Percentiles rank a stretch among this genome's conserved stretches.
phyloP scores from a whole-genome alignment of 768 basidiomycete genomes.

The Lactifluus subvellereus region DNA sequence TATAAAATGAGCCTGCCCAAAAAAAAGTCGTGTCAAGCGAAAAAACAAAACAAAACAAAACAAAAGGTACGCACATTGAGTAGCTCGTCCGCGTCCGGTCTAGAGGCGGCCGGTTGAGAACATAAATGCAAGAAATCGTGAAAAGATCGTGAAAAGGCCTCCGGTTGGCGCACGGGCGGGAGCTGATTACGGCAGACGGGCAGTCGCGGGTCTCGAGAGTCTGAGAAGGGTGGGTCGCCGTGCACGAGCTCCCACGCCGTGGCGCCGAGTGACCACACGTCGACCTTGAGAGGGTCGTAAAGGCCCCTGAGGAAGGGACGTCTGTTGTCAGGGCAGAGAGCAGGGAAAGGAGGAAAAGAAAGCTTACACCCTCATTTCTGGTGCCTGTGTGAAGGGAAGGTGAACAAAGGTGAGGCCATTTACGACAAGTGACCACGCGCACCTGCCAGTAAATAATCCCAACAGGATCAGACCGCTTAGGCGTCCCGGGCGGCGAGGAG shows the following conservation, averaged over 20 bases:
- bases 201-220: constrained; percentile 19
- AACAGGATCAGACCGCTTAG: constrained; percentile 50
- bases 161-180: constrained; percentile 21
- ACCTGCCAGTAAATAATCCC: constrained; percentile 83
- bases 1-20: constrained; percentile 17
- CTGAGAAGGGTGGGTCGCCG: constrained; percentile 20
- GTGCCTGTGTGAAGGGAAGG: constrained; percentile 39
- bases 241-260: constrained; percentile 24
- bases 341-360: too few species aligned
- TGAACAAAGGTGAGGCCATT: background rate
- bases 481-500: constrained; percentile 45
- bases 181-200: constrained; percentile 12
- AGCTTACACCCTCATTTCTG: constrained; percentile 67
- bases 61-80: constrained; percentile 19
- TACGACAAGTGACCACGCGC: constrained; percentile 20
- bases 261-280: constrained; percentile 25
- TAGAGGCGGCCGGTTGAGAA: constrained; percentile 21
- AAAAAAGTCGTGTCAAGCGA: background rate
- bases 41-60: background rate
- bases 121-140: constrained; percentile 25
- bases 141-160: constrained; percentile 21
- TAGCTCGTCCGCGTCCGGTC: constrained; percentile 24
- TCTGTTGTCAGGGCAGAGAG: background rate
- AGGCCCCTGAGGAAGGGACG: constrained; percentile 8
- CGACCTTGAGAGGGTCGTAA: constrained; percentile 24